phyloP scores from a whole-genome alignment of 805 yeast genomes.

The Lachancea fermentati region DNA sequence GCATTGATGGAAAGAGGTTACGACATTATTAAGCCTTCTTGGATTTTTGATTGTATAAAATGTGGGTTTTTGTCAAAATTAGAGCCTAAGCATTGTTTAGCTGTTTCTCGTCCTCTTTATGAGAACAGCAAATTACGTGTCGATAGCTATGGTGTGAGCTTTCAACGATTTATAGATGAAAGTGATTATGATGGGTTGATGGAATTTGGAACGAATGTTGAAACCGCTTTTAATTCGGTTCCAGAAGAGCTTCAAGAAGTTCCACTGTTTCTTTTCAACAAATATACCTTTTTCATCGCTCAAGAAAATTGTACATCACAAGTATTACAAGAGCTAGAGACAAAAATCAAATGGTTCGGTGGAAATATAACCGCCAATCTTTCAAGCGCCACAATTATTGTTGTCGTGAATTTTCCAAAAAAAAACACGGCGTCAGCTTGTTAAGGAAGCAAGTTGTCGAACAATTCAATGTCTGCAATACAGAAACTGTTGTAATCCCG shows the following conservation, averaged over 20 bases:
- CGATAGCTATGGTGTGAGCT: slow-evolving; percentile 65
- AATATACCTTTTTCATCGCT: slow-evolving; percentile 33
- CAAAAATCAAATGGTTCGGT: slow-evolving; percentile 38
- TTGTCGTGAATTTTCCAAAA: too few relatives aligned
- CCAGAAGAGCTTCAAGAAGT: slow-evolving; percentile 7
- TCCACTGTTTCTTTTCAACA: slow-evolving; percentile 34
- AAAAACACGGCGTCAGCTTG: too few relatives aligned
- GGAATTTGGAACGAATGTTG: not conserved
- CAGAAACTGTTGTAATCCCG: slow-evolving; percentile 15
- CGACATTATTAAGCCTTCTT: slow-evolving; percentile 59
- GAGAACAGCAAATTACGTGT: slow-evolving; percentile 32
- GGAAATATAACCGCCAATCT: slow-evolving; percentile 34
- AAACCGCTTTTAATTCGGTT: slow-evolving; percentile 1
- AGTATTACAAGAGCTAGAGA: slow-evolving; percentile 12
- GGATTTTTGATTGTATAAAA: slow-evolving; percentile 41
- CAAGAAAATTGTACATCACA: slow-evolving; percentile 9
- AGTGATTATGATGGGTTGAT: slow-evolving; percentile 14
- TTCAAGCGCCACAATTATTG: slow-evolving; percentile 35
- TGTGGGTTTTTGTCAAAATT: slow-evolving; percentile 38
- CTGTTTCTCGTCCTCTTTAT: slow-evolving; percentile 32
- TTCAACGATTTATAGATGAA: slow-evolving; percentile 17
- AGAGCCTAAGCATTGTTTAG: slow-evolving; percentile 56
- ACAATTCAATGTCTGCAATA: not conserved
- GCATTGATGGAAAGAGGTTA: slow-evolving; percentile 42
- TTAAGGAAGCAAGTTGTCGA: too few relatives aligned